Conservation (phyloP, 1,139 yeast species). For the Blastobotrys buckinghamii region DNA sequence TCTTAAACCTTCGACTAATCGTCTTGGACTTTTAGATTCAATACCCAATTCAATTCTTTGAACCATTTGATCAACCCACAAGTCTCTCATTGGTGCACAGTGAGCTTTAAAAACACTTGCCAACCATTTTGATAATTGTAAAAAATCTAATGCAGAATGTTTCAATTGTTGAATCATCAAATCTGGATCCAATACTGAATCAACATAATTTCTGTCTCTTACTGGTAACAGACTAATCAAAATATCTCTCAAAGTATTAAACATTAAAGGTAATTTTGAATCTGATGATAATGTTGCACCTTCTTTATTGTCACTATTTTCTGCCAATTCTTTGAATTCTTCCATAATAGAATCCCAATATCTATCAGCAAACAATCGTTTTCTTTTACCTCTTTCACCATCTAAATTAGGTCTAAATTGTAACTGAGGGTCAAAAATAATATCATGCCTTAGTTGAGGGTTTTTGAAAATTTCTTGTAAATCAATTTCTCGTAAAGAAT, state of each 20-base stretch:
- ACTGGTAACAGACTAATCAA: conserved; percentile 69
- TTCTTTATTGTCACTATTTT: conserved; percentile 8
- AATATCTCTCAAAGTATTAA: conserved; percentile 72
- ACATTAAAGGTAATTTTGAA: conserved; percentile 57
- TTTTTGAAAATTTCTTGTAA: conserved; percentile 83
- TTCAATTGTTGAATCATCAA: conserved; percentile 68
- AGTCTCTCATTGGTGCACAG: conserved; percentile 95
- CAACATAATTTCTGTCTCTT: conserved; percentile 64
- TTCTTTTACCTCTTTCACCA: conserved; percentile 81
- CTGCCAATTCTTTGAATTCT: conserved; percentile 41
- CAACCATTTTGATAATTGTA: conserved; percentile 63
- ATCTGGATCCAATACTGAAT: conserved; percentile 73
- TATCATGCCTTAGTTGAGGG: conserved; percentile 90
- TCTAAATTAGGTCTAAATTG: conserved; percentile 90
- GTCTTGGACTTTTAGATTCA: conserved; percentile 44
- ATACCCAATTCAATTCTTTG: conserved; percentile 60
- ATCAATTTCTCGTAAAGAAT: conserved; percentile 79
- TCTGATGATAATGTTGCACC: conserved; percentile 11
- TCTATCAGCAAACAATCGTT: conserved; percentile 66
- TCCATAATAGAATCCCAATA: conserved; percentile 75
- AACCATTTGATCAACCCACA: conserved; percentile 83
- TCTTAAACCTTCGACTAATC: conserved; percentile 70
- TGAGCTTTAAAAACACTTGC: conserved; percentile 67
- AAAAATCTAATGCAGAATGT: conserved; percentile 63
- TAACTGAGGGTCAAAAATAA: conserved; percentile 83